phyloP scores from a whole-genome alignment of 78 protist species.

The Dictyostelium firmibasis region DNA sequence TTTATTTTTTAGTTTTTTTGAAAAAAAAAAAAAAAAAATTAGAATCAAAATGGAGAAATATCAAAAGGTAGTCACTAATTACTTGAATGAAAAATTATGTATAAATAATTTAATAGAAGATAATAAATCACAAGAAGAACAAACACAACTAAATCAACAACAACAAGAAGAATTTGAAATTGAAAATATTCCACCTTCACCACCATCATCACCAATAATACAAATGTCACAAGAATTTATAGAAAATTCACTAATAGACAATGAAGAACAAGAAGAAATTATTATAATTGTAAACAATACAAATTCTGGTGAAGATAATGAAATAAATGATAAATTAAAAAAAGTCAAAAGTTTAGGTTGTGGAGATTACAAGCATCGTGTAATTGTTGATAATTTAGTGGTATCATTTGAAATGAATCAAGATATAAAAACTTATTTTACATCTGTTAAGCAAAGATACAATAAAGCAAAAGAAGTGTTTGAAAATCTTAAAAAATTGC shows the following conservation, averaged over 20 bases:
- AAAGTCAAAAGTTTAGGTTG: neutral
- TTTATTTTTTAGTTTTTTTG: neutral
- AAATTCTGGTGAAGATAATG: neutral
- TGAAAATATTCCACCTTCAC: neutral
- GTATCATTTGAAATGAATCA: neutral
- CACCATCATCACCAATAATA: neutral
- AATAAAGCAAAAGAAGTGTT: neutral
- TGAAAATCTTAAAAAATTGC: neutral
- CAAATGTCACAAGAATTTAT: conserved; percentile 9
- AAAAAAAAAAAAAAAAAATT: neutral
- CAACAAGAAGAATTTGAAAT: neutral
- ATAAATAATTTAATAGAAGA: neutral
- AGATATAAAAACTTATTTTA: neutral
- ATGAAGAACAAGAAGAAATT: neutral
- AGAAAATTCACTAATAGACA: neutral
- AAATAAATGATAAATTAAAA: neutral
- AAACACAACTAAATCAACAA: neutral
- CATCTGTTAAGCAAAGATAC: neutral
- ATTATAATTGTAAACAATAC: neutral
- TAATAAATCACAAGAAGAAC: neutral
- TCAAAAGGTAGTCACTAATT: neutral
- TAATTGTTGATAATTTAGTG: neutral
- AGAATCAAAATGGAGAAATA: neutral
- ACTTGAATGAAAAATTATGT: neutral
- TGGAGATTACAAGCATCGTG: neutral